These are phyloP conservation scores for Ustilago tritici DNA, from an alignment of 1,284 basidiomycete genomes.

Conservation along the genomic window DNA sequence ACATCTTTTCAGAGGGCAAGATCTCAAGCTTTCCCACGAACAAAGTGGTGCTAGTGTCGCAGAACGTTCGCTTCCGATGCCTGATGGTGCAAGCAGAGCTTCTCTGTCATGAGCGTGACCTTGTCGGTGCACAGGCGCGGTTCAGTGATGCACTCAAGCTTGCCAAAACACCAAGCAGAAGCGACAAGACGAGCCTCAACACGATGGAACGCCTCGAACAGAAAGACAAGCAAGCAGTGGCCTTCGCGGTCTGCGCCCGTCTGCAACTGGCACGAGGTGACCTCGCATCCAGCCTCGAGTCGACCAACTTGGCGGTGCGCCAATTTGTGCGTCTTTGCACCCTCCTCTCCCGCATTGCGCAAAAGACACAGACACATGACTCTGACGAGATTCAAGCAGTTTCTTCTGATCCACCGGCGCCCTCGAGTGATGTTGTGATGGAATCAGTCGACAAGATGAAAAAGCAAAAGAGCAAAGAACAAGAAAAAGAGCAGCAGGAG, in stretches of 20 bases:
- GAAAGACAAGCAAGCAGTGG: conserved; percentile 46
- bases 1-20: conserved; percentile 9
- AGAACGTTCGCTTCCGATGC: conserved; percentile 45
- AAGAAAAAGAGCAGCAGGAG: conserved; percentile 8
- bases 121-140: conserved; percentile 25
- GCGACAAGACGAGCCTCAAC: conserved; percentile 20
- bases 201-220: conserved; percentile 34
- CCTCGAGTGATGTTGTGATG: conserved; percentile 35
- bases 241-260: conserved; percentile 24
- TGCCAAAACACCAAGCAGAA: conserved; percentile 18
- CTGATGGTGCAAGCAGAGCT: conserved; percentile 42
- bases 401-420: conserved; percentile 10
- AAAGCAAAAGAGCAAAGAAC: not conserved
- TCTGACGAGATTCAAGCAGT: conserved; percentile 1
- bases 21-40: conserved; percentile 11
- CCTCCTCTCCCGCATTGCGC: conserved; percentile 28
- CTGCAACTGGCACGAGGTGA: conserved; percentile 39
- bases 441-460: conserved; percentile 1
- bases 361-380: conserved; percentile 15
- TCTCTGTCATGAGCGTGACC: conserved; percentile 17
- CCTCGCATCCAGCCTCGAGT: conserved; percentile 36
- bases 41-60: conserved; percentile 24
- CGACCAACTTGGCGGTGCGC: conserved; percentile 38
- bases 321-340: conserved; percentile 32
- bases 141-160: conserved; percentile 41